Base-by-base conservation (phyloP, 192 early-diverging fungal genomes). In the Coemansia guatemalensis region DNA sequence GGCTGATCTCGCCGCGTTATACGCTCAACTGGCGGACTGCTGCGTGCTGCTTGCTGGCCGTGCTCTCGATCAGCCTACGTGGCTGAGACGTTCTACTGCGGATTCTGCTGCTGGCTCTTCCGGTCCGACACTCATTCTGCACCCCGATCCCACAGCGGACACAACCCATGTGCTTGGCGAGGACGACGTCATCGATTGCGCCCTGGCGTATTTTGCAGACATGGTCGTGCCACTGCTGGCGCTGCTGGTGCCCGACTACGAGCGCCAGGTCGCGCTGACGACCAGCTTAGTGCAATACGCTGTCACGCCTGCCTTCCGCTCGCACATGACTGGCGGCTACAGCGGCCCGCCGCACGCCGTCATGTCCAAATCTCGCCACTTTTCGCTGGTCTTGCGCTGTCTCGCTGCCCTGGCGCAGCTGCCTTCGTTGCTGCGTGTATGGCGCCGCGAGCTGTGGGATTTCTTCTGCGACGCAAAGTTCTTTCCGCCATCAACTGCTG, bases 201-300 rank as follows among this genome's bases (percentile, higher is more conserved):
- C 85, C 41, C 68, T 78, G 48, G 41, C 67, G 4, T 75, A 60
- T 17, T 50, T 73, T 17, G 64, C 53, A 39, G 32, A 70, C 41
- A 33, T 35, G 33, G 85, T 92, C 2, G 82, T 95, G 12, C 89
- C 93, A 7, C 84, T 85, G 55, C 52, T 95, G 26, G 70, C 88
- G 22, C 75, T 75, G n/a, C 69, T 90, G 50, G 62, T 94, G 29
- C 83, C 80, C 7, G 93, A 95, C 63, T 88, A 89, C 53, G 92
- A 94, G 65, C 78, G 85, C 2, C 83, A 89, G 48, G 77, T 87
- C 29, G 72, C 75, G 4, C 59, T 89, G 0, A 55, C 90, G 4
- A 83, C 81, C 14, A 93, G 92, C 63, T 29, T 94, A n/a, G 85
- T 93, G 68, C 92, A 95, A 64, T 93, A 94, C 77, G 83, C 91